Evolutionary conservation across 192 early-diverging fungal genomes (phyloP), one percentile per base, ranked within the genome.

Genomic region (Physocladia obscura): DNA sequence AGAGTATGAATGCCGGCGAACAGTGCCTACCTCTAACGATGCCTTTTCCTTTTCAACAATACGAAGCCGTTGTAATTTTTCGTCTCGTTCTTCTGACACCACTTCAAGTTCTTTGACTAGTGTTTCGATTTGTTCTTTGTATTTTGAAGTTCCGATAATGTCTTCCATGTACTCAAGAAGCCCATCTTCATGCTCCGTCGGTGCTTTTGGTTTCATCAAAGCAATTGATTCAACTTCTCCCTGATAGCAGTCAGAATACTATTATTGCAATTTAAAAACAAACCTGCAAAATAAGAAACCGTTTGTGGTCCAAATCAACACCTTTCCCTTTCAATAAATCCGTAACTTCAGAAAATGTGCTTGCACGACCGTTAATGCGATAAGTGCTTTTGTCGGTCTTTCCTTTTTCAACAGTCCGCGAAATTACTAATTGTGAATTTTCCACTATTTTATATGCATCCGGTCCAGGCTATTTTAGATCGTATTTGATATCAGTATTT

Each of bases 211-310:
- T 72, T 97, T 98, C 97, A 98, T 99, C 57, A 92, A 88, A 13
- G 96, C 82, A 59, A 99, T 99, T 19, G 93, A 96, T 76, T 99
- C 97, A n/a, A 99, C 96, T 70, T 99, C 97, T 59, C 97, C 97
- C 85, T 95, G 73, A 30, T 0, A 5, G 27, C 15, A 54, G 30
- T 4, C 17, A 27, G 30, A 21, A 57, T 1, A 29, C 31, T 13
- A 30, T 24, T 27, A 27, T 48, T 17, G 40, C 4, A 26, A 60
- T 11, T 21, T 21, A 58, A 24, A 50, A 60, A 55, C 22, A 4
- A 13, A 82, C 85, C 81, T 92, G 95, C 62, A 99, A 77, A 65
- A 99, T 99, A 63, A 99, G 73, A 64, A 99, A 99, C 35, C 97
- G 88, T 72, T 99, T 97, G 80, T 99, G 97, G 76, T 95, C 94